phyloP scores from a whole-genome alignment of 1,139 yeast genomes.

The Pichia sorboxylosa region DNA sequence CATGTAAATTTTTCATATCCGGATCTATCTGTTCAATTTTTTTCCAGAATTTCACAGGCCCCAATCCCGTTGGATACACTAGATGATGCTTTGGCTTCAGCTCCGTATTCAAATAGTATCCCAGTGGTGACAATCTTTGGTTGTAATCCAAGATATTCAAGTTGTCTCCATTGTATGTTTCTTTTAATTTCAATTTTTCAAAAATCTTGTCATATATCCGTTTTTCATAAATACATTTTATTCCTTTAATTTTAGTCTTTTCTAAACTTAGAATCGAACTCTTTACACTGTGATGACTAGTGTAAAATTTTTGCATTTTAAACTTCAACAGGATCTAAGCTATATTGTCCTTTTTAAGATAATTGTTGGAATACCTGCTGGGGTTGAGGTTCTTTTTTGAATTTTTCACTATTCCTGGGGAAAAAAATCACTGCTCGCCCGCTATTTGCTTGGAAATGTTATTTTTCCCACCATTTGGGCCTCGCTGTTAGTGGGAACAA shows the following conservation, averaged over 20 bases:
- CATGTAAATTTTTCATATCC: constrained; percentile 14
- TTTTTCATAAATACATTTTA: constrained; percentile 10
- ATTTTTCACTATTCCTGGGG: background rate
- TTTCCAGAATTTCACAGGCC: constrained; percentile 30
- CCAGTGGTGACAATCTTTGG: constrained; percentile 43
- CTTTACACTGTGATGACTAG: constrained; percentile 5
- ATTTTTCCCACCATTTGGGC: too few relatives aligned
- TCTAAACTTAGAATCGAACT: constrained; percentile 6
- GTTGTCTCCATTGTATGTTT: constrained; percentile 28
- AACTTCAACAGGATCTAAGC: too few relatives aligned
- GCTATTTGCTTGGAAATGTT: too few relatives aligned
- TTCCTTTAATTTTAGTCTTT: constrained; percentile 7
- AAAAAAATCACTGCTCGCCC: too few relatives aligned
- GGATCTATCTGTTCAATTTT: constrained; percentile 22
- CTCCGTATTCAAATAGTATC: constrained; percentile 43
- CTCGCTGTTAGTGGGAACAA: too few relatives aligned
- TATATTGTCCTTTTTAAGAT: too few relatives aligned
- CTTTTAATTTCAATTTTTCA: constrained; percentile 31
- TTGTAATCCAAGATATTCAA: constrained; percentile 58
- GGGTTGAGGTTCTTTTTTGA: too few relatives aligned
- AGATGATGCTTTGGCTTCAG: constrained; percentile 51
- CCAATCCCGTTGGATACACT: constrained; percentile 35
- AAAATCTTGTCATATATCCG: constrained; percentile 22
- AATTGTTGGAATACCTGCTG: too few relatives aligned
- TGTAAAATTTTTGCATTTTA: constrained; percentile 13